Evolutionary conservation across 768 basidiomycete genomes (phyloP).

Genomic region (Auriculariales sp.): DNA sequence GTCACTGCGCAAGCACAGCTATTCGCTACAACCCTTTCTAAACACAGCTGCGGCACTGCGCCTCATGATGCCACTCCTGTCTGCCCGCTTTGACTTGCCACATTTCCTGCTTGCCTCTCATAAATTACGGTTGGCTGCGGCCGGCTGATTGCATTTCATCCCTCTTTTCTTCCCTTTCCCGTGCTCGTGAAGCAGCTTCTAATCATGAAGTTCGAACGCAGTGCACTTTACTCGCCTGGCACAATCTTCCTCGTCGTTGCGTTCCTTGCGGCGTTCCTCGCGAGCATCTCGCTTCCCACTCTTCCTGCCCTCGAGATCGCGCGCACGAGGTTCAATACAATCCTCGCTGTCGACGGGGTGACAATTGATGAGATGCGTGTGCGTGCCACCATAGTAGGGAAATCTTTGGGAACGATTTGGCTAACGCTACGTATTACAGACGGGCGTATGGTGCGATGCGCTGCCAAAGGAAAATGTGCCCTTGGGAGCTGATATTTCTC

Average conservation of each 20-base stretch:
- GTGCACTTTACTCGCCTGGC: slow-evolving; percentile 16
- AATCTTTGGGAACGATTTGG: slow-evolving; percentile 1
- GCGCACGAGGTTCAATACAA: slow-evolving; percentile 37
- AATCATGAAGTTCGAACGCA: background rate
- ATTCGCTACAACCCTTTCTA: too few relatives aligned
- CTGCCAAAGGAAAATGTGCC: background rate
- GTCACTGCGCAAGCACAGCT: too few relatives aligned
- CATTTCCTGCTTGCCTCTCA: too few relatives aligned
- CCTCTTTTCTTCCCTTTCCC: too few relatives aligned
- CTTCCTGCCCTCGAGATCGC: slow-evolving; percentile 55
- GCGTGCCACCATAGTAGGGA: slow-evolving; percentile 19
- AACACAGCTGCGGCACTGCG: too few relatives aligned
- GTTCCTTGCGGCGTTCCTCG: slow-evolving; percentile 49
- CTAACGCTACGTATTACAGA: slow-evolving; percentile 21
- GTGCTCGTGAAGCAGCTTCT: too few relatives aligned
- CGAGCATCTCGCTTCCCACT: slow-evolving; percentile 57
- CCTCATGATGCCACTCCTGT: too few relatives aligned
- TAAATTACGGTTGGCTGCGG: too few relatives aligned
- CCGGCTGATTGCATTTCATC: too few relatives aligned
- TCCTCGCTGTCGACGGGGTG: slow-evolving; percentile 7
- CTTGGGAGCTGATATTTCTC: slow-evolving; percentile 1
- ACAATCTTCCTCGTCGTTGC: slow-evolving; percentile 42
- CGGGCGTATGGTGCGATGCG: slow-evolving; percentile 51
- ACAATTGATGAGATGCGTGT: slow-evolving; percentile 38
- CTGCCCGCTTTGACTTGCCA: too few relatives aligned